Base-by-base conservation (phyloP, 1,284 basidiomycete species). In the Megacollybia platyphylla region DNA sequence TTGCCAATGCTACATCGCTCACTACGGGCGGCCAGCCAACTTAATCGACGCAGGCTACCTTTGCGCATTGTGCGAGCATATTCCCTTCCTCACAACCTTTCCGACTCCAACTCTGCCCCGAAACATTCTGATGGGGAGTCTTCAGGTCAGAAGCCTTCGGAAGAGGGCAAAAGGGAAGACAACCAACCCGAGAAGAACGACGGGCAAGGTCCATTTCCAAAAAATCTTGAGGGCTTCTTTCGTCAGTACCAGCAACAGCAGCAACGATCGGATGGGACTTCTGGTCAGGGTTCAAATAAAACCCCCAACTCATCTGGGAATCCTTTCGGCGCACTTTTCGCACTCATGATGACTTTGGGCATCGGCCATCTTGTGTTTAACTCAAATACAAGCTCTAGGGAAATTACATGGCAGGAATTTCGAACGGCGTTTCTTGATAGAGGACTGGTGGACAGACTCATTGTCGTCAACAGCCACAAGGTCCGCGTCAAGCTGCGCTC, bases 351-450 rank as follows among this genome's bases (percentile, higher is more conserved):
- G 11, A 74, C 72, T 3, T 68, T 73, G 36, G 70, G 71, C 28
- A 70, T 79, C 41, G 71, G 80, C 31, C 76, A 87, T 48, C 84
- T 87, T 54, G 68, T 78, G 7, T 67, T 71, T 44, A 67, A 79
- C 30, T 71, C 67, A 13, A 63, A 70, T 0, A 64, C 76, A 0
- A 68, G 70, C 37, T 77, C 85, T 4, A 79, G 85, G 49, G 93
- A 97, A 64, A 96, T 97, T 51, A 97, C 93, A 50, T 97, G 93
- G 92, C 93, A 97, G 64, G 93, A 97, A 61, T 97, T 97, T 70
- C 81, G 92, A 47, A 93, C 89, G 41, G 87, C 87, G 15, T 88
- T 97, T 65, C 80, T 97, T 41, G 88, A 96, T 61, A 93, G 94
- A 61, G 94, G 92, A 34, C 78, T 97, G 42, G 96, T 99, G 24